Evolutionary conservation across 1,284 basidiomycete genomes (phyloP), one percentile per base, ranked within the genome.

Genomic region (Ustilago trichophora): DNA sequence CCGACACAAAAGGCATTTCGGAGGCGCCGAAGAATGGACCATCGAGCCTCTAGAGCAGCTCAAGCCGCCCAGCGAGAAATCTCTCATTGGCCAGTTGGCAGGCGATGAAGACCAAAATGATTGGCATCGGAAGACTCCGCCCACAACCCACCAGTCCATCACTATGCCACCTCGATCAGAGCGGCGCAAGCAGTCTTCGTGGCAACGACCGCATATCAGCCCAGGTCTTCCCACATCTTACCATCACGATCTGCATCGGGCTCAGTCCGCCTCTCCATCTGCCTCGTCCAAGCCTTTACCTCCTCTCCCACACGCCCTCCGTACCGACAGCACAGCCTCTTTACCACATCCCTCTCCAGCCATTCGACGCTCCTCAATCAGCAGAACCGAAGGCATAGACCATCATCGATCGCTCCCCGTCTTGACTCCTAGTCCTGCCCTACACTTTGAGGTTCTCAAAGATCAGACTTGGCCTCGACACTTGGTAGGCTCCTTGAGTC

Each of bases 31-130:
- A 6, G 27, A 22, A 25, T 22, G 37, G 10, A 22, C 16, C 43
- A 41, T 18, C 22, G 49, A 52, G 38, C 44, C 56, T 25, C 16
- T 52, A 3, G 56, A 59, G 38, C 56, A 47, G 38, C 43, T 52
- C 29, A 37, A 9, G 18, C n/a, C 29, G 21, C 6, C 36, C 27
- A 6, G 31, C 26, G 26, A 27, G n/a, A 13, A 29, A 7, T n/a
- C 10, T 12, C 16, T 18, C 10, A 18, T 24, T 19, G 21, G 7
- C 7, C 16, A 7, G 34, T 19, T 19, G 34, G 16, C n/a, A 34
- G 11, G 9, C 16, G 18, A 42, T 6, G 32, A 21, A 18, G 12
- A 7, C 15, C 16, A 25, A 26, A 33, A 6, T 18, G 6, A 10
- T 18, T 25, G 38, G 25, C n/a, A 18, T 12, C 21, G 26, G 40